These are phyloP conservation scores for Tremella fuciformis DNA, from an alignment of 768 basidiomycete species.

Conservation along the genomic window DNA sequence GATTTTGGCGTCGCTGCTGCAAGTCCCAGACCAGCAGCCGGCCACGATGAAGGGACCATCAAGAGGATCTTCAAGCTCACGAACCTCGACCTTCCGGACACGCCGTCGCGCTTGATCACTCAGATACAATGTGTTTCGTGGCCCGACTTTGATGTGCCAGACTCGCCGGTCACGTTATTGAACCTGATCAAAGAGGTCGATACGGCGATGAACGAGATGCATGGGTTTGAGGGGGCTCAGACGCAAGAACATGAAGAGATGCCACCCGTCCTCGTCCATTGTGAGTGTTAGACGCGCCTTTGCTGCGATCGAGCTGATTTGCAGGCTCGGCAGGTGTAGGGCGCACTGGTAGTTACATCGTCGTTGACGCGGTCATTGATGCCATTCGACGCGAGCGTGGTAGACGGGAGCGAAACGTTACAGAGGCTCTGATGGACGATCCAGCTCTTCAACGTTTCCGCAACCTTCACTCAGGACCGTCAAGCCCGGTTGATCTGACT, in stretches of 20 bases:
- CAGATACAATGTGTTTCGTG: constrained; percentile 92
- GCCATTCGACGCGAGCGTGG: constrained; percentile 35
- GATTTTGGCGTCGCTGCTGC: constrained; percentile 53
- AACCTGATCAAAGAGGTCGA: constrained; percentile 72
- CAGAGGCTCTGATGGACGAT: not conserved
- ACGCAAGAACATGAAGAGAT: constrained; percentile 8
- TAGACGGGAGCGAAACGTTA: not conserved
- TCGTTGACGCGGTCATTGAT: constrained; percentile 57
- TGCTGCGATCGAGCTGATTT: not conserved
- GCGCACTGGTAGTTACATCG: constrained; percentile 88
- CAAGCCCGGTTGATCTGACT: not conserved
- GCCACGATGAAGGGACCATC: constrained; percentile 45
- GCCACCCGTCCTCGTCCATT: constrained; percentile 50
- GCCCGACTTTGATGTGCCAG: constrained; percentile 95
- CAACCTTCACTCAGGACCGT: not conserved
- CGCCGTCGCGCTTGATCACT: constrained; percentile 65
- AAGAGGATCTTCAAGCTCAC: constrained; percentile 63
- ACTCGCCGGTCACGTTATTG: constrained; percentile 71
- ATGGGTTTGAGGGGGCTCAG: constrained; percentile 1
- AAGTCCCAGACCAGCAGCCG: constrained; percentile 10
- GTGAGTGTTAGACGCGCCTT: constrained; percentile 26
- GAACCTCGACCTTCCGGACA: constrained; percentile 62
- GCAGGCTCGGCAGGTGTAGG: constrained; percentile 86
- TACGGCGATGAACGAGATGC: constrained; percentile 36
- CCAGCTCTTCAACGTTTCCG: constrained; percentile 1